Conservation (phyloP, 2,329 filamentous ascomycete genomes). For the Colletotrichum filicis region DNA sequence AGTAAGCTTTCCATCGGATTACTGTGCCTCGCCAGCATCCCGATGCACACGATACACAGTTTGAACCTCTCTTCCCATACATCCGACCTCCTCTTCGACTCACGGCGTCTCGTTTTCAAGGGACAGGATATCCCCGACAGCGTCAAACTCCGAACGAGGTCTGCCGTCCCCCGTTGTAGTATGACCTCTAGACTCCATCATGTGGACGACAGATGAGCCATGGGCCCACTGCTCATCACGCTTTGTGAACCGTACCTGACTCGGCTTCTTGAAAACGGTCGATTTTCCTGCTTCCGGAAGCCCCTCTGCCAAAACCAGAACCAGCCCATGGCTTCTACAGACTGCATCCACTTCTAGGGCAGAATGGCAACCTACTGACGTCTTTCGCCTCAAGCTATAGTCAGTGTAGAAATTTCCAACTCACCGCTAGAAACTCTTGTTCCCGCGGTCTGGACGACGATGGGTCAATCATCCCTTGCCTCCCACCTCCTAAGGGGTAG, state of each 20-base stretch:
- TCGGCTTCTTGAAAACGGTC: slow-evolving; percentile 6
- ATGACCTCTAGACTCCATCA: neutral
- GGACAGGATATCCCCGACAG: slow-evolving; percentile 18
- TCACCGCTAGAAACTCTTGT: neutral
- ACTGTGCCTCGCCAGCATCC: slow-evolving; percentile 2
- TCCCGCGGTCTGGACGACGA: slow-evolving; percentile 6
- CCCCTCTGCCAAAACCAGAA: neutral
- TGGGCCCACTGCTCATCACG: neutral
- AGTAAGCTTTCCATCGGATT: neutral
- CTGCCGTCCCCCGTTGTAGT: neutral
- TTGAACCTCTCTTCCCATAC: neutral
- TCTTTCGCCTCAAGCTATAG: neutral
- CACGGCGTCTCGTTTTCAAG: neutral
- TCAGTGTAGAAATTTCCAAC: neutral
- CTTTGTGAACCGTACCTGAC: neutral
- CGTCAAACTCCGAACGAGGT: neutral
- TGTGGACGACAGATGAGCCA: slow-evolving; percentile 6
- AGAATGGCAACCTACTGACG: neutral
- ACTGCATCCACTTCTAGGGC: neutral
- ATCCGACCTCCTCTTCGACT: slow-evolving; percentile 1
- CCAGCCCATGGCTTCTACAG: neutral
- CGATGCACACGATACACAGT: neutral
- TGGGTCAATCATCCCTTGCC: slow-evolving; percentile 15
- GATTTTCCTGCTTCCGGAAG: slow-evolving; percentile 4
- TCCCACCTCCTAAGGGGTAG: neutral